Evolutionary conservation across 306 rosid genomes (phyloP).

Genomic region (Phaseolus lunatus): DNA sequence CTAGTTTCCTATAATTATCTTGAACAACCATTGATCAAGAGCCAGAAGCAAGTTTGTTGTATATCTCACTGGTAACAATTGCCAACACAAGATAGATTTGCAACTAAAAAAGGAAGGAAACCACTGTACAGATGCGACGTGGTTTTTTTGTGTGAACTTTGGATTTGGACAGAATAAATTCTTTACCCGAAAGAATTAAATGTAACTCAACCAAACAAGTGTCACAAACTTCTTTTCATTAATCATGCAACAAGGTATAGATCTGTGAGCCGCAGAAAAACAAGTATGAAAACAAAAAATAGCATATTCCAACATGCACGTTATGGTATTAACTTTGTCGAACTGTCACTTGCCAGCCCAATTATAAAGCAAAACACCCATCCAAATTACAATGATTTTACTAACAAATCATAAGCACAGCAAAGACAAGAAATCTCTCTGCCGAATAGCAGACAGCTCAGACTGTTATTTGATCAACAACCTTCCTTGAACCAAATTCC

Average conservation of each 20-base stretch:
- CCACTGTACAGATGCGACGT: slow-evolving; percentile 23
- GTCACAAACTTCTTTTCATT: slow-evolving; percentile 43
- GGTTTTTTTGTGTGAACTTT: slow-evolving; percentile 1
- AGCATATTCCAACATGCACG: slow-evolving; percentile 33
- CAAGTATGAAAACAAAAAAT: slow-evolving; percentile 9
- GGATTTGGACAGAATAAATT: slow-evolving; percentile 28
- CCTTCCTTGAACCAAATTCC: slow-evolving; percentile 49
- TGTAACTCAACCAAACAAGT: slow-evolving; percentile 30
- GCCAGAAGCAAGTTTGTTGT: slow-evolving; percentile 37
- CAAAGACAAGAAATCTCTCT: slow-evolving; percentile 30
- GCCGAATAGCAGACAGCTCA: slow-evolving; percentile 37
- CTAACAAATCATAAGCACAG: slow-evolving; percentile 43
- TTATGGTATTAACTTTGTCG: slow-evolving; percentile 28
- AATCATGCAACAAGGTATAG: slow-evolving; percentile 45
- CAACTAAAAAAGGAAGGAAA: slow-evolving; percentile 39
- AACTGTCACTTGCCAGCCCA: slow-evolving; percentile 34
- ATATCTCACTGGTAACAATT: slow-evolving; percentile 39
- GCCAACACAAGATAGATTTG: slow-evolving; percentile 22
- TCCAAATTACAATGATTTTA: slow-evolving; percentile 38
- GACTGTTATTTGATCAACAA: slow-evolving; percentile 40
- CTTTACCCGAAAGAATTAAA: slow-evolving; percentile 39
- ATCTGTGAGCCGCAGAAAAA: slow-evolving; percentile 24
- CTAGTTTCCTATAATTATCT: slow-evolving; percentile 27
- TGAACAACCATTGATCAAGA: slow-evolving; percentile 28
- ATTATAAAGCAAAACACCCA: slow-evolving; percentile 40